A percentile compares a stretch with the other conserved stretches of the same genome.
Evolutionary conservation across 306 rosid species (phyloP).

Genomic region (Vachellia pachyceras): DNA sequence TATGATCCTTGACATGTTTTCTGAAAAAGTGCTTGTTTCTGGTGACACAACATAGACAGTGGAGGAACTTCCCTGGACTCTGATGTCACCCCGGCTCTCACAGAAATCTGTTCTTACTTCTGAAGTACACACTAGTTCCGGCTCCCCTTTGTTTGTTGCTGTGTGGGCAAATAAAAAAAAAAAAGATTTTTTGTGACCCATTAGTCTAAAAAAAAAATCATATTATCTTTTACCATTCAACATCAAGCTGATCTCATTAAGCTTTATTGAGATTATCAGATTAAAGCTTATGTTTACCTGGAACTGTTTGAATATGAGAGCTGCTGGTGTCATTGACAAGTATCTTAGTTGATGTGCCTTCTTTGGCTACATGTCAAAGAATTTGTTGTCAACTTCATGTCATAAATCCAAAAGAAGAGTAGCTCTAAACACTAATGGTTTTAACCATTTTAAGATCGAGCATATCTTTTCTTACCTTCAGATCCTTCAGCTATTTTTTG

Average conservation of each 20-base stretch:
- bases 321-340: constrained; percentile 30
- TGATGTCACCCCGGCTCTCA: constrained; percentile 53
- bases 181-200: constrained; percentile 12
- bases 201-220: not conserved
- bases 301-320: constrained; percentile 31
- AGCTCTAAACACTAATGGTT: not conserved
- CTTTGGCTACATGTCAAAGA: constrained; percentile 36
- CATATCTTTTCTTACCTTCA: constrained; percentile 30
- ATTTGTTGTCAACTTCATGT: constrained; percentile 28
- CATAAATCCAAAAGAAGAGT: not conserved
- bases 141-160: constrained; percentile 45
- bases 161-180: no score
- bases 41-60: constrained; percentile 56
- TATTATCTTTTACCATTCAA: not conserved
- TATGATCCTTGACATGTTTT: constrained; percentile 64
- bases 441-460: constrained; percentile 19
- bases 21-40: constrained; percentile 31
- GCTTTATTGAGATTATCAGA: constrained; percentile 6
- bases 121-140: constrained; percentile 46
- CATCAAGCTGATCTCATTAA: constrained; percentile 7
- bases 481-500: constrained; percentile 21
- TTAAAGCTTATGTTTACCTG: constrained; percentile 34
- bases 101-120: constrained; percentile 68
- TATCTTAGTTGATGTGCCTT: constrained; percentile 30
- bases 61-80: constrained; percentile 60